A percentile compares a stretch with the other conserved stretches of the same genome.
Conservation (phyloP, 371 early-diverging fungal species). For the Mortierella sp. region DNA sequence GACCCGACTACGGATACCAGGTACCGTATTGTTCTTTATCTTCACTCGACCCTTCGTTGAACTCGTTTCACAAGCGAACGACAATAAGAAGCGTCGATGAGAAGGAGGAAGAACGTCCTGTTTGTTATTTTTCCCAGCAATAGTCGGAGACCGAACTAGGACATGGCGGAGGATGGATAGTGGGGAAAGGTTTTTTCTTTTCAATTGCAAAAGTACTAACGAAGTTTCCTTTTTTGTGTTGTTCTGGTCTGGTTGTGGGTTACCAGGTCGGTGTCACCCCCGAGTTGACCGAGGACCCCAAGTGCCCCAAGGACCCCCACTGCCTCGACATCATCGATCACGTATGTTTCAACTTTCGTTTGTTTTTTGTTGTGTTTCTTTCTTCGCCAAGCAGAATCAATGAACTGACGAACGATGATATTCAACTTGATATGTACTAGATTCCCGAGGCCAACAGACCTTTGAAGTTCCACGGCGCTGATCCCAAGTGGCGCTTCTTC, state of each 20-base stretch:
- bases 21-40: constrained; percentile 11
- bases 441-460: constrained; percentile 61
- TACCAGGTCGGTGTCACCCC: constrained; percentile 76
- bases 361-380: background rate
- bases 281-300: constrained; percentile 73
- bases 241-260: background rate
- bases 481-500: constrained; percentile 83
- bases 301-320: constrained; percentile 70
- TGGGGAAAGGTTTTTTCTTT: background rate
- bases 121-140: background rate
- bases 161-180: constrained; percentile 4
- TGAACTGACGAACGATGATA: background rate
- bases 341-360: constrained; percentile 26
- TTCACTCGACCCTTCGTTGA: background rate
- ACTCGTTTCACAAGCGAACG: constrained; percentile 15
- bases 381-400: background rate
- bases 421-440: constrained; percentile 21
- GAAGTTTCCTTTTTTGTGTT: constrained; percentile 1
- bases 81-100: background rate
- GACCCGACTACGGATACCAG: constrained; percentile 70
- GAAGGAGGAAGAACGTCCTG: background rate
- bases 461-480: constrained; percentile 60
- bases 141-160: constrained; percentile 8
- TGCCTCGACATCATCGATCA: constrained; percentile 68
- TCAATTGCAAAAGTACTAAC: background rate